Percentiles rank a stretch among this genome's conserved stretches.
phyloP scores from a whole-genome alignment of 2,329 filamentous ascomycete species.

The Diaporthe ampelina region DNA sequence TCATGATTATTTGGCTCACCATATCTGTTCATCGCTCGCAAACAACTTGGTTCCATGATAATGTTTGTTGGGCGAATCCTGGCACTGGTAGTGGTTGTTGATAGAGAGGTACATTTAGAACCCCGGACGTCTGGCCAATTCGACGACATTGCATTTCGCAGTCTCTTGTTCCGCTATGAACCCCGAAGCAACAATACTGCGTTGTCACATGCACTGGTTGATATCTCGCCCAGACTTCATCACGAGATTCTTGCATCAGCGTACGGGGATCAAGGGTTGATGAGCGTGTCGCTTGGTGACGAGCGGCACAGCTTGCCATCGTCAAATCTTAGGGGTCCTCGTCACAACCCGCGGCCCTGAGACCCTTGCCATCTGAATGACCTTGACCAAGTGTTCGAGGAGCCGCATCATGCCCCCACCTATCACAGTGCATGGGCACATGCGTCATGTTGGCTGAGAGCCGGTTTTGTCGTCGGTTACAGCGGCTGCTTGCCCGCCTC shows the following conservation, averaged over 20 bases:
- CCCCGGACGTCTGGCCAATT: too few species aligned
- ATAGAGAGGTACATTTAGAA: not conserved
- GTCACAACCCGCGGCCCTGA: not conserved
- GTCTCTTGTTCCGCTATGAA: not conserved
- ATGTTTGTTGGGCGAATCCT: not conserved
- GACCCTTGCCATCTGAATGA: not conserved
- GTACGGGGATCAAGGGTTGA: not conserved
- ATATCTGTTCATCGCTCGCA: not conserved
- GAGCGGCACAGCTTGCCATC: not conserved
- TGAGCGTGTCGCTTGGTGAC: not conserved
- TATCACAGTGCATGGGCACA: conserved; percentile 19
- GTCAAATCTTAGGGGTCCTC: not conserved
- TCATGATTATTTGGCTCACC: not conserved
- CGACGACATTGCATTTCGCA: not conserved
- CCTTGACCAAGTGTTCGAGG: not conserved
- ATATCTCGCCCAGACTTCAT: not conserved
- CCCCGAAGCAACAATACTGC: not conserved
- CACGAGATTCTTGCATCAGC: not conserved
- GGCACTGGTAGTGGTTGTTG: not conserved
- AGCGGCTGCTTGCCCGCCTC: not conserved
- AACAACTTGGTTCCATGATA: too few species aligned
- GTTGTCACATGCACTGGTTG: not conserved
- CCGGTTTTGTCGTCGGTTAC: not conserved
- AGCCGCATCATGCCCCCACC: conserved; percentile 25
- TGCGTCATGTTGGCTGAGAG: not conserved